phyloP scores from a whole-genome alignment of 495 filamentous ascomycete genomes.

The Lindgomyces ingoldianus region DNA sequence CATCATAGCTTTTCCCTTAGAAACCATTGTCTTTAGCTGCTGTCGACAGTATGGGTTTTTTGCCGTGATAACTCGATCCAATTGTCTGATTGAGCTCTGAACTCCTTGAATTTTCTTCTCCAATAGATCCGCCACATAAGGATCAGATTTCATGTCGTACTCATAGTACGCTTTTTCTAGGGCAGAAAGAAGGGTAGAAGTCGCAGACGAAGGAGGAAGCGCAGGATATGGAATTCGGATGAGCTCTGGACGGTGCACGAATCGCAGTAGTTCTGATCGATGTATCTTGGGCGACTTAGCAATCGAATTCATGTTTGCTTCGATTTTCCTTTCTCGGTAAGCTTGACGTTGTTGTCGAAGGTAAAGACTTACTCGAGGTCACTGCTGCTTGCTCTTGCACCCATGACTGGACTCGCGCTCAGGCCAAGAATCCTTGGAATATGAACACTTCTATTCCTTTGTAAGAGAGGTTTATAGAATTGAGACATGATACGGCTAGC shows the following conservation, averaged over 20 bases:
- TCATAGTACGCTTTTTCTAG: slow-evolving; percentile 40
- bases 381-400: slow-evolving; percentile 49
- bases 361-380: slow-evolving; percentile 47
- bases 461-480: slow-evolving; percentile 63
- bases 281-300: slow-evolving; percentile 71
- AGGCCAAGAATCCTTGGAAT: slow-evolving; percentile 80
- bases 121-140: slow-evolving; percentile 61
- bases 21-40: slow-evolving; percentile 62
- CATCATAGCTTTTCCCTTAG: slow-evolving; percentile 54
- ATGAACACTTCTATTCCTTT: slow-evolving; percentile 32
- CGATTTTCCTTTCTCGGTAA: slow-evolving; percentile 57
- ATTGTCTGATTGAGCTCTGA: slow-evolving; percentile 37
- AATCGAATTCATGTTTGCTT: slow-evolving; percentile 72
- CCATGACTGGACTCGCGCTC: slow-evolving; percentile 79
- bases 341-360: background rate
- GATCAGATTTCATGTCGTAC: slow-evolving; percentile 69
- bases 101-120: slow-evolving; percentile 34
- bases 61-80: slow-evolving; percentile 52
- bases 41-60: slow-evolving; percentile 64
- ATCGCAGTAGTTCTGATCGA: slow-evolving; percentile 66
- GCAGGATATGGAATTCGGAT: slow-evolving; percentile 52
- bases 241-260: slow-evolving; percentile 68
- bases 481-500: slow-evolving; percentile 76
- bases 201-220: slow-evolving; percentile 27
- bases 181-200: slow-evolving; percentile 34